Evolutionary conservation across 139 green algal genomes (phyloP), one percentile per base, ranked within the genome.

Genomic region (Pseudopediastrum boryanum): DNA sequence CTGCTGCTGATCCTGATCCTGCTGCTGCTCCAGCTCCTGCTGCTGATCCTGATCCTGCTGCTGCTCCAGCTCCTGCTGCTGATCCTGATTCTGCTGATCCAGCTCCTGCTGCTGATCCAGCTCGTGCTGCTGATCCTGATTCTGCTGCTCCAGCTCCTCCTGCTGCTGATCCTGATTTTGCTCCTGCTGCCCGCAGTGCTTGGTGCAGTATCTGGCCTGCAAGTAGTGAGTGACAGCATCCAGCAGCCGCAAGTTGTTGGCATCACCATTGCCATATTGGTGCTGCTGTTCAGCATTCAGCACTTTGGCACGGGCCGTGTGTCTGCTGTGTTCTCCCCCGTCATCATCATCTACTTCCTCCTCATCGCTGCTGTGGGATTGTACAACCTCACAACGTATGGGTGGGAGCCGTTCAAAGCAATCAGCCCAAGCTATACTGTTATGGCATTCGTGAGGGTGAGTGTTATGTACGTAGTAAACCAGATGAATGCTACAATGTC

Each of bases 211-310:
- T 74, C 51, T 33, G 80, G 38, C 19, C 41, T 72, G 35, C 8
- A 29, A 19, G 64, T 54, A 6, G 64, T n/a, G 39, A 72, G 12
- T 9, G 4, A 6, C 64, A 4, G 4, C 35, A 72, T 52, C 64
- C 12, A 41, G 35, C 27, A 48, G 83, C 16, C 79, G 81, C 52
- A 29, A 52, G 2, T 82, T 3, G 36, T 82, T n/a, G 80, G 56
- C 5, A 31, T 85, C n/a, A 79, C 68, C 10, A 36, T 64, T 6
- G 80, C 35, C 31, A 50, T 85, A 13, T 50, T 94, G 25, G 51
- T 77, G 2, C 9, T 81, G 8, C 80, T 94, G 7, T 94, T 94
- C 74, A 2, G 36, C 1, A 38, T 88, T 12, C 90, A 94, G 82
- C 78, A 54, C 21, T 77, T 82, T 36, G 89, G 89, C 51, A 94